These are phyloP conservation scores for Elaeagnus macrophylla DNA, from an alignment of 306 rosid species.

Conservation along the genomic window DNA sequence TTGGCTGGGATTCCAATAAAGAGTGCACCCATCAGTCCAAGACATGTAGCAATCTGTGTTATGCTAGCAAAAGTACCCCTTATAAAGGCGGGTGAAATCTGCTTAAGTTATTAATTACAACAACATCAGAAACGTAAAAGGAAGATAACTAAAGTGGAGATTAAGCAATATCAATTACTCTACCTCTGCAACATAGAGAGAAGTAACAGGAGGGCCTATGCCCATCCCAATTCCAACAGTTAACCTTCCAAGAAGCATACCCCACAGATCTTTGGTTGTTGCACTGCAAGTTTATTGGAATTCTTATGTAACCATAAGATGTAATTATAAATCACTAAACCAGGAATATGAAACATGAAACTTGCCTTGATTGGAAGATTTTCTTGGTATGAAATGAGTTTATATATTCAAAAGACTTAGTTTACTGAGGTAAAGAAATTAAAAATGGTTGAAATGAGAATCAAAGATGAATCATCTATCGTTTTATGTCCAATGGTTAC, in stretches of 20 bases:
- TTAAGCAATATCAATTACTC: neutral
- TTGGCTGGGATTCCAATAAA: constrained; percentile 71
- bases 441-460: no score
- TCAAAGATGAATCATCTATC: no score
- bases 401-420: no score
- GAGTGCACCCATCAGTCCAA: constrained; percentile 64
- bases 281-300: constrained; percentile 40
- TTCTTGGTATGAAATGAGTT: no score
- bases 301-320: neutral
- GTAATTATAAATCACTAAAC: neutral
- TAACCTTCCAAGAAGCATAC: constrained; percentile 80
- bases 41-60: constrained; percentile 82
- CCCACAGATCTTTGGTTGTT: constrained; percentile 57
- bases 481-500: no score
- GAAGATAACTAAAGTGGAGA: constrained; percentile 1
- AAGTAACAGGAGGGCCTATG: constrained; percentile 75
- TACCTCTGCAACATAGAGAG: constrained; percentile 88
- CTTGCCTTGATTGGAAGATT: no score
- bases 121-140: constrained; percentile 1
- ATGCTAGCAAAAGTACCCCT: constrained; percentile 72
- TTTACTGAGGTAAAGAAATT: no score
- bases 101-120: constrained; percentile 10
- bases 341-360: neutral
- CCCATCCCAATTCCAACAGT: constrained; percentile 84
- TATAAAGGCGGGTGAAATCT: constrained; percentile 72